Base-by-base conservation (phyloP, 495 filamentous ascomycete genomes). In the Penicillium taxi region DNA sequence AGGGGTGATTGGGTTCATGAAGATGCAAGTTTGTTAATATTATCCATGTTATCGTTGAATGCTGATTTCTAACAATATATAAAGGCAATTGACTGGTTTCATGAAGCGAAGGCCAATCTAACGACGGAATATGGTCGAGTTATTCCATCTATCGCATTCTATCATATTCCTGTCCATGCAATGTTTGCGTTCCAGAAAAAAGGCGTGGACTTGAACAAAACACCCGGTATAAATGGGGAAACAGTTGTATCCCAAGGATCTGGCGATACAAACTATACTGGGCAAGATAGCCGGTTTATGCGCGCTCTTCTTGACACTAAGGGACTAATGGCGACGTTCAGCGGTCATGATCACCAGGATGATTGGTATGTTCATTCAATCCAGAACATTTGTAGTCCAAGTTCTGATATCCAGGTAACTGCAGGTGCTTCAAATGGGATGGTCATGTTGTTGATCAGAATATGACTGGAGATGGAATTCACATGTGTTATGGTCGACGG, bases 291-390 rank as follows among this genome's bases (percentile, higher is more conserved):
- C 3, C 59, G 66, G 1, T 86, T 88, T 47, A 82, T 86, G 79
- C 42, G 70, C 26, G 77, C 78, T 0, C 47, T 86, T 24, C 55
- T 72, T 2, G 47, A 65, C 3, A 77, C 73, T 0, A 58, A 65
- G 2, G 76, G 78, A 0, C 35, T 86, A 23, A 67, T 82, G 40
- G 78, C 71, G 2, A 52, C 81, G 0, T 82, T 82, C 45, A 74
- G 69, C 7, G 82, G 81, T 1, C 82, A 86, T 41, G 81, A 86
- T 43, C 81, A 88, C 54, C 75, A 74, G 0, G 67, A 83, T 49
- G 73, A 74, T 19, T 86, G 80, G 81, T 85, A 53, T 12, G 45
- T 14, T 1, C 6, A 17, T 2, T 17, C 11, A 7, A 24, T 3
- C 9, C 6, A 12, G 4, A 13, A 19, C 3, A 12, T 18, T 5